These are phyloP conservation scores for Pezicula neosporulosa DNA, from an alignment of 2,329 filamentous ascomycete genomes.

Conservation along the genomic window DNA sequence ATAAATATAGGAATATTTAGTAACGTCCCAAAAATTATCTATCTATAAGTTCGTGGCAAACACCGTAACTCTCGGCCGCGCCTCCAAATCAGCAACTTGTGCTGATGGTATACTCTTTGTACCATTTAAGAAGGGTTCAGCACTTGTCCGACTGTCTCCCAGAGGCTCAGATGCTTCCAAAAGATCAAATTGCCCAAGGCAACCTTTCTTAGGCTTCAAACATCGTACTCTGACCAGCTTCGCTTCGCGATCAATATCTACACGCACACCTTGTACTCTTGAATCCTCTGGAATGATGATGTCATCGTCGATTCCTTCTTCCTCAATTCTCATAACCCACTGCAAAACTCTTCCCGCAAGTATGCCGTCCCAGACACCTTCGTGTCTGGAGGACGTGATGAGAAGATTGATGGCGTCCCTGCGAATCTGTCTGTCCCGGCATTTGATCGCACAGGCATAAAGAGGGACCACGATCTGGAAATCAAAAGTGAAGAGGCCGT, in stretches of 20 bases:
- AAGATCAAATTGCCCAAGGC: neutral
- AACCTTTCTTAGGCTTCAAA: neutral
- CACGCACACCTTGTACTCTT: neutral
- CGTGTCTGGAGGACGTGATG: neutral
- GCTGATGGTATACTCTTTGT: no score
- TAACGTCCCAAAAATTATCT: no score
- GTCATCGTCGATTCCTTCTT: constrained; percentile 4
- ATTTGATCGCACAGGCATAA: constrained; percentile 53
- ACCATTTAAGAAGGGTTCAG: no score
- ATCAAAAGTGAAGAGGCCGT: constrained; percentile 56
- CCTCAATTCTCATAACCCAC: constrained; percentile 8
- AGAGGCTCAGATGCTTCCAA: neutral
- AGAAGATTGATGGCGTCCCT: constrained; percentile 5
- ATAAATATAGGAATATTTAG: no score
- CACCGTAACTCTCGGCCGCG: no score
- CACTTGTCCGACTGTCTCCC: no score
- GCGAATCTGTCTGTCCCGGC: constrained; percentile 2
- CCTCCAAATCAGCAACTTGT: no score
- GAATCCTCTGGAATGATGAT: neutral
- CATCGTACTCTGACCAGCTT: neutral
- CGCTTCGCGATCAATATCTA: neutral
- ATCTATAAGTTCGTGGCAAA: no score
- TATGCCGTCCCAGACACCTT: constrained; percentile 6
- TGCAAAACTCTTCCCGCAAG: constrained; percentile 4
- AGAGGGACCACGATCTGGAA: constrained; percentile 60